Evolutionary conservation across 2,329 filamentous ascomycete genomes (phyloP), one percentile per base, ranked within the genome.

Genomic region (Diaporthe batatas): DNA sequence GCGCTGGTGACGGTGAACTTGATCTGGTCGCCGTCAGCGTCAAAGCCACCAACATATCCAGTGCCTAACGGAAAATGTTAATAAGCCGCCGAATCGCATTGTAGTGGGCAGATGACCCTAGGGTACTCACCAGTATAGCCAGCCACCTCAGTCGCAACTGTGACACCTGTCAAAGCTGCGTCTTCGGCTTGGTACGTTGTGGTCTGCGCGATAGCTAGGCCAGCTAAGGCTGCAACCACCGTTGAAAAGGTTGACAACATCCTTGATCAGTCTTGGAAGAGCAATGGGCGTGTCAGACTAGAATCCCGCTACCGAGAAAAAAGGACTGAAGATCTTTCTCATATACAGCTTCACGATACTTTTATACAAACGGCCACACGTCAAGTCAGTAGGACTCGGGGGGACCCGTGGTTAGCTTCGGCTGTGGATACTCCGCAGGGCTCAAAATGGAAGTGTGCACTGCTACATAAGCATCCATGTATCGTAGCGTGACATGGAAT

Each of bases 31-130:
- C 78, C 76, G 8, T 77, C 75, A 6, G 80, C 78, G 49, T 86
- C 84, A 76, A 87, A 87, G 44, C 84, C 82, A 49, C 83, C 82
- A 18, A 87, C 83, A 72, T 87, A 87, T 25, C 85, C 85, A 21
- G 81, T 82, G 18, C 85, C 84, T 85, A 62, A 64, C 0, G 11
- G 1, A 5, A 21, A 23, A 49, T 12, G 10, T 14, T 6, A 23
- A 6, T 51, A 21, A 39, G 62, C 29, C 51, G 21, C 32, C 44
- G 18, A n/a, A 29, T 23, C 36, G 36, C 36, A 39, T 39, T 39
- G 12, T 2, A 11, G 21, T 11, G 16, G n/a, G 16, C 1, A 10
- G 6, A 3, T 49, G 42, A n/a, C 8, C n/a, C 29, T 18, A 14
- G 6, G 3, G 8, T 25, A 16, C 62, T 23, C 21, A 65, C 62